Percentiles rank a stretch among this genome's conserved stretches.
Evolutionary conservation across 1,284 basidiomycete species (phyloP).

Genomic region (Ganoderma lingzhi): DNA sequence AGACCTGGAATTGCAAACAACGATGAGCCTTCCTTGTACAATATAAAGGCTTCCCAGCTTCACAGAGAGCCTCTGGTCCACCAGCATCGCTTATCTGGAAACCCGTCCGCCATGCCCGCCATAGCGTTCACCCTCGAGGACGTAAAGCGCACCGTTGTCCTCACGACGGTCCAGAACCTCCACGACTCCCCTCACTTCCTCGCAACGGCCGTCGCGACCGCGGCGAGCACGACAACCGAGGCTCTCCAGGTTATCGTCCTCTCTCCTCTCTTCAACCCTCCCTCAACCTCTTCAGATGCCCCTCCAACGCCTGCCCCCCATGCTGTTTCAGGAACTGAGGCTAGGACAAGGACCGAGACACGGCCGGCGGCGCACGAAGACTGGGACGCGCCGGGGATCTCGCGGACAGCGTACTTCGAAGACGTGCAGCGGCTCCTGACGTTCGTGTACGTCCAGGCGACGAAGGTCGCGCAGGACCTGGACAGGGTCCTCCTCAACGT

Average conservation of each 20-base stretch:
- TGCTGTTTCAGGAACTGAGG: not conserved
- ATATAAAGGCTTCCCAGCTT: not conserved
- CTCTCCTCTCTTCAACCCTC: constrained; percentile 58
- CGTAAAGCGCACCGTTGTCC: constrained; percentile 51
- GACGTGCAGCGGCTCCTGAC: constrained; percentile 73
- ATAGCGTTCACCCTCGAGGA: constrained; percentile 30
- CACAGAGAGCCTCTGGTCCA: not conserved
- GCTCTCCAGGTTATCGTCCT: constrained; percentile 70
- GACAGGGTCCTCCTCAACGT: constrained; percentile 74
- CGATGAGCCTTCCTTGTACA: not conserved
- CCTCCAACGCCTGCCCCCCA: not conserved
- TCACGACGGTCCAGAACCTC: constrained; percentile 59
- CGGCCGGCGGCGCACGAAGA: constrained; percentile 1
- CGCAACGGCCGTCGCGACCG: constrained; percentile 57
- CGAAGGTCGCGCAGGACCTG: constrained; percentile 69
- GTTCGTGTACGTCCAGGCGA: constrained; percentile 78
- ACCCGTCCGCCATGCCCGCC: constrained; percentile 16
- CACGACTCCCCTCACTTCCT: constrained; percentile 59
- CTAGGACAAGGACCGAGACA: not conserved
- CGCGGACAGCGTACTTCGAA: constrained; percentile 61
- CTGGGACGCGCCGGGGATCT: constrained; percentile 43
- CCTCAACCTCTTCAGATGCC: not conserved
- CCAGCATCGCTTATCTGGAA: constrained; percentile 3
- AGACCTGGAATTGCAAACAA: not conserved
- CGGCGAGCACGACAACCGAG: constrained; percentile 52